These are phyloP conservation scores for Boechera stricta DNA, from an alignment of 345 rosid genomes.

Conservation along the genomic window DNA sequence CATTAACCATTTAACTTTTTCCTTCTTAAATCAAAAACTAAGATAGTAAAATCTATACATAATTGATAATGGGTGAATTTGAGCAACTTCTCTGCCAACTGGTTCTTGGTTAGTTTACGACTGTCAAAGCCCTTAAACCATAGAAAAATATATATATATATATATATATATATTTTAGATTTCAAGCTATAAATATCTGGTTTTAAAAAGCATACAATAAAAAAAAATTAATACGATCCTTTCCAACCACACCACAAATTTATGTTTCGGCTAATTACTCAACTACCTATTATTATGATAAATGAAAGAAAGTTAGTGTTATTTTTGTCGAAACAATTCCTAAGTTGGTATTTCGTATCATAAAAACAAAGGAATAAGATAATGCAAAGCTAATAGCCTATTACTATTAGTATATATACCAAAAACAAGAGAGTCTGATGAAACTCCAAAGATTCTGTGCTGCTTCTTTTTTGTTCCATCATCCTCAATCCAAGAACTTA, in stretches of 20 bases:
- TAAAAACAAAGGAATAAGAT: slow-evolving; percentile 11
- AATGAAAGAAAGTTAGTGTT: slow-evolving; percentile 27
- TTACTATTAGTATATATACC: slow-evolving; percentile 41
- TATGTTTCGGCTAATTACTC: slow-evolving; percentile 19
- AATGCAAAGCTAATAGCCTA: slow-evolving; percentile 37
- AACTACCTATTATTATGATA: slow-evolving; percentile 10
- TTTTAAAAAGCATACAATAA: neutral
- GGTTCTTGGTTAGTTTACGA: no score
- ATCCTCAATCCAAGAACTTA: slow-evolving; percentile 22
- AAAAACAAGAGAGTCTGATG: slow-evolving; percentile 3
- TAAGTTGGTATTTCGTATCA: slow-evolving; percentile 29
- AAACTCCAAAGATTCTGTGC: slow-evolving; percentile 34
- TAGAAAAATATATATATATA: no score
- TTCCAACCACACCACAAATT: slow-evolving; percentile 15
- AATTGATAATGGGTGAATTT: no score
- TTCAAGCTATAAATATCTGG: neutral
- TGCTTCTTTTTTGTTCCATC: slow-evolving; percentile 39
- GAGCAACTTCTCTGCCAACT: no score
- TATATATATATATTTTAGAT: neutral
- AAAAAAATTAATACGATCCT: neutral
- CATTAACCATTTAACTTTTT: no score
- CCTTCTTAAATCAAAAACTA: no score
- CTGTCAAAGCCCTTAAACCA: no score
- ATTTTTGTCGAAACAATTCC: slow-evolving; percentile 21
- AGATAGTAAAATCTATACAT: no score